phyloP scores from a whole-genome alignment of 805 yeast genomes.

The Dipodascus albidus region DNA sequence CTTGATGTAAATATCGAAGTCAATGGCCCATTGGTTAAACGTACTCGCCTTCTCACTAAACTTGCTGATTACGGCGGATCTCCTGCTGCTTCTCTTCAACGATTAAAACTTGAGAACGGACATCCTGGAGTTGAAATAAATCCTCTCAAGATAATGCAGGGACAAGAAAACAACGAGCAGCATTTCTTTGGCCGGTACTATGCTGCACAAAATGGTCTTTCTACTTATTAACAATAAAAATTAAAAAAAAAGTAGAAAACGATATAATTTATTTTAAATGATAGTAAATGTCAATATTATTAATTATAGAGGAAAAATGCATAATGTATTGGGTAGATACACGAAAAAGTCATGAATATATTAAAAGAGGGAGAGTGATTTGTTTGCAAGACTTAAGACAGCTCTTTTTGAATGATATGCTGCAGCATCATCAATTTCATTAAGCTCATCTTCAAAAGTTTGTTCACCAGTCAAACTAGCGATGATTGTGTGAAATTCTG shows the following conservation, averaged over 20 bases:
- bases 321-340: too few species aligned
- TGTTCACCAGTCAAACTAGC: conserved; percentile 20
- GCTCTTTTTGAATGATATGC: neutral
- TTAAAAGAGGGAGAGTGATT: neutral
- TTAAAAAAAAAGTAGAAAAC: too few species aligned
- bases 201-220: conserved; percentile 1
- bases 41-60: conserved; percentile 11
- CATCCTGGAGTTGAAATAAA: conserved; percentile 17
- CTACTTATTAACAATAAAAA: neutral
- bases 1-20: conserved; percentile 14
- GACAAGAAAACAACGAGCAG: conserved; percentile 1
- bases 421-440: conserved; percentile 5
- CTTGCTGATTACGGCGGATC: conserved; percentile 6
- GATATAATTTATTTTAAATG: too few species aligned
- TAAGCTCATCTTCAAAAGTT: neutral
- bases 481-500: conserved; percentile 24
- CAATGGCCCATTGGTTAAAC: conserved; percentile 16
- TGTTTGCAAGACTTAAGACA: conserved; percentile 1
- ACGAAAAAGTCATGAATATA: neutral
- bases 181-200: neutral
- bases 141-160: neutral
- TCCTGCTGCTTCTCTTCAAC: conserved; percentile 7
- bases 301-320: neutral
- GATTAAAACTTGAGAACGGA: conserved; percentile 14
- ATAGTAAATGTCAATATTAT: neutral